Conservation (phyloP, 2,329 filamentous ascomycete species). For the Cercospora sesami region DNA sequence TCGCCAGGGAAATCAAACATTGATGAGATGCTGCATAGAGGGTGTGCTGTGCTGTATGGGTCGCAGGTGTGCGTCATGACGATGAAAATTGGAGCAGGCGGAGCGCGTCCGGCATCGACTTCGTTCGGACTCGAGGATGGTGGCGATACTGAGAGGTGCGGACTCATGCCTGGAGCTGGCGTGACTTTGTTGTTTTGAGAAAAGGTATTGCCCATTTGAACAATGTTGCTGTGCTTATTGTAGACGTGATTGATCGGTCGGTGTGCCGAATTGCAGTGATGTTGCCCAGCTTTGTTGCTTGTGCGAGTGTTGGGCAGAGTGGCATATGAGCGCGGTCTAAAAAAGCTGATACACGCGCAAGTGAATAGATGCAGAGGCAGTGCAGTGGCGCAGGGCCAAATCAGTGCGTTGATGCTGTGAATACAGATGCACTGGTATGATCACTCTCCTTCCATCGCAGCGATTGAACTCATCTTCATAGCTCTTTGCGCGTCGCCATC, state of each 20-base stretch:
- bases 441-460: background rate
- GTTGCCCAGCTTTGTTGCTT: background rate
- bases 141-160: background rate
- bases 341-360: background rate
- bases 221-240: background rate
- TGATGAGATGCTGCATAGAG: background rate
- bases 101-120: background rate
- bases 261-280: background rate
- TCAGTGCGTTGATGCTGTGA: background rate
- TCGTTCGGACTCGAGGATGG: background rate
- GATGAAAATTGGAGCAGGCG: constrained; percentile 4
- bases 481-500: background rate
- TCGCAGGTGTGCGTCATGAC: constrained; percentile 9
- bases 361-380: background rate
- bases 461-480: background rate
- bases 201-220: background rate
- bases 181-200: background rate
- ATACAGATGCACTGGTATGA: background rate
- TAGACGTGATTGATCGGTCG: background rate
- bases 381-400: background rate
- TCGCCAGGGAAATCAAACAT: background rate
- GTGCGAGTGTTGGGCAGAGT: background rate
- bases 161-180: background rate
- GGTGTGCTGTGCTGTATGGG: background rate
- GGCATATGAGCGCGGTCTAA: background rate